Evolutionary conservation across 345 rosid genomes (phyloP).

Genomic region (Aquilaria yunnanensis): DNA sequence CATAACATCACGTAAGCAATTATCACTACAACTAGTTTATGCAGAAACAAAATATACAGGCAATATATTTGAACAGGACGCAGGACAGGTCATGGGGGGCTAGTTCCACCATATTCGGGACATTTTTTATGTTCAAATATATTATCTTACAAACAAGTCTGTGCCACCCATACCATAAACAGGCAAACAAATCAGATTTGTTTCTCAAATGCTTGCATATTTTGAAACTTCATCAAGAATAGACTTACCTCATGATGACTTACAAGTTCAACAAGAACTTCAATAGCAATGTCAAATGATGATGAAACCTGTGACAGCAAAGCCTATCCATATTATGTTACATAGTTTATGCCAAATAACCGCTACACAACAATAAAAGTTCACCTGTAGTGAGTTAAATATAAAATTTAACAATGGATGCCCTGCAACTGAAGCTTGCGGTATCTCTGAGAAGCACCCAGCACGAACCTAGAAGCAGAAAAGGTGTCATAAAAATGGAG

Average conservation of each 20-base stretch:
- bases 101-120: too few relatives aligned
- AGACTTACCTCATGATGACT: conserved; percentile 71
- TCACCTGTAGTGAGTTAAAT: conserved; percentile 76
- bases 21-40: too few relatives aligned
- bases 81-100: too few relatives aligned
- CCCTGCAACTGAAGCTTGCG: conserved; percentile 57
- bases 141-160: too few relatives aligned
- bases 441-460: conserved; percentile 93
- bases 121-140: too few relatives aligned
- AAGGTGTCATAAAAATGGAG: conserved; percentile 1
- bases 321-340: conserved; percentile 3
- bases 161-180: too few relatives aligned
- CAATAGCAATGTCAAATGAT: conserved; percentile 79
- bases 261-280: conserved; percentile 89
- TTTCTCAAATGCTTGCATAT: background rate
- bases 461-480: conserved; percentile 61
- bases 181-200: too few relatives aligned
- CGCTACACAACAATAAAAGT: conserved; percentile 3
- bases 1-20: too few relatives aligned
- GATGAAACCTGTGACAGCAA: conserved; percentile 50
- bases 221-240: background rate
- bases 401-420: conserved; percentile 86
- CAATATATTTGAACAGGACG: too few relatives aligned
- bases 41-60: too few relatives aligned
- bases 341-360: conserved; percentile 6